These are phyloP conservation scores for Diaporthe ilicicola DNA, from an alignment of 2,329 filamentous ascomycete species.

Conservation along the genomic window DNA sequence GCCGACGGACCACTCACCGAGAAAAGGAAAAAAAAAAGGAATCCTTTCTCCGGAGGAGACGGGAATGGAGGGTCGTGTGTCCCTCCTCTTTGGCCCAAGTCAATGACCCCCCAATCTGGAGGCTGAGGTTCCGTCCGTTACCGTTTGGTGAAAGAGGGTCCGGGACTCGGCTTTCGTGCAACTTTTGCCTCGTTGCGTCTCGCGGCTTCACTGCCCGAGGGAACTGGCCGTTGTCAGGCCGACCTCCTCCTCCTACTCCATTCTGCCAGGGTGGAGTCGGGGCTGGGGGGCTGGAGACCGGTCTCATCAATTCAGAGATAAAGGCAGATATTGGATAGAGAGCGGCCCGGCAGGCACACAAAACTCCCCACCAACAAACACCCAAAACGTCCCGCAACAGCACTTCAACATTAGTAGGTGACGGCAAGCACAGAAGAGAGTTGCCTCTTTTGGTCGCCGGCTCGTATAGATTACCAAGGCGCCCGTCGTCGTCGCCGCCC, in stretches of 20 bases:
- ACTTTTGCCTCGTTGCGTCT: not conserved
- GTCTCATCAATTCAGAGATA: not conserved
- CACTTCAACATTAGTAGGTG: too few species aligned
- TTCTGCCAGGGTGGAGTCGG: conserved; percentile 11
- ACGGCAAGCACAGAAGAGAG: not conserved
- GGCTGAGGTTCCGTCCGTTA: conserved; percentile 9
- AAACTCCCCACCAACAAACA: not conserved
- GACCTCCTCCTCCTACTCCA: not conserved
- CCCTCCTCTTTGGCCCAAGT: not conserved
- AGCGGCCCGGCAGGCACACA: not conserved
- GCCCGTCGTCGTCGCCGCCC: not conserved
- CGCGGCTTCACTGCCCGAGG: conserved; percentile 1
- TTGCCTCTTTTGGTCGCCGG: conserved; percentile 22
- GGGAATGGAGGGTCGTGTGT: not conserved
- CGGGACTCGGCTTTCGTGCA: conserved; percentile 3
- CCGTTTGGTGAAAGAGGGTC: not conserved
- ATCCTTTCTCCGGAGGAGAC: not conserved
- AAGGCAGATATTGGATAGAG: not conserved
- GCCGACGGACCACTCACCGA: conserved; percentile 13
- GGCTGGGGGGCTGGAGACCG: not conserved
- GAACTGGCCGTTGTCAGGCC: not conserved
- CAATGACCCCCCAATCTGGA: conserved; percentile 15
- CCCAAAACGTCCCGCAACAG: not conserved
- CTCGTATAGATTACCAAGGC: not conserved
- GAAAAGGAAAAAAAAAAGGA: not conserved